Evolutionary conservation across 768 basidiomycete species (phyloP), one percentile per base, ranked within the genome.

Genomic region (Crepidotus variabilis): DNA sequence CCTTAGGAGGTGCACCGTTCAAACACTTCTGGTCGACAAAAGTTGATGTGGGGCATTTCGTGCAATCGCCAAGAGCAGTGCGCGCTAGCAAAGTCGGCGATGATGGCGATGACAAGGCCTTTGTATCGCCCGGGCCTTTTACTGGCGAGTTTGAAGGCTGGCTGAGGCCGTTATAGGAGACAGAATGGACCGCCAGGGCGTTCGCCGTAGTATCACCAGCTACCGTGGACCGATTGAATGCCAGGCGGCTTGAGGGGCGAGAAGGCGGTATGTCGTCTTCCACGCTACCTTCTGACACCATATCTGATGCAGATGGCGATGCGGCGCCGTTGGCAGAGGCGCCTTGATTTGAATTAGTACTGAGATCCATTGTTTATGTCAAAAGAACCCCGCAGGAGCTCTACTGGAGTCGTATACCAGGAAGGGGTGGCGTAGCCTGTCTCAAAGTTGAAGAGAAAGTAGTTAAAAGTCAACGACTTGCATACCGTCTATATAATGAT

Each of bases 241-340:
- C 78, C 7, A 82, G 71, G 47, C 78, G 78, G 59, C 78, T 84
- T 24, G 72, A 69, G 50, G 81, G 78, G 32, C 79, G 77, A 60
- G 70, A 67, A 28, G 28, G 28, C 33, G 78, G 77, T 46, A 55
- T 34, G 18, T 49, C 39, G 53, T 50, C 54, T 54, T 60, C n/a
- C 71, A 62, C 20, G 64, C 68, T 47, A 65, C 62, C 55, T 50
- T 59, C 23, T 32, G 55, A 47, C 33, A 50, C 59, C 56, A 57
- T 16, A 57, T 58, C 53, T 22, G 32, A 58, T 36, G 52, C 51
- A 45, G 49, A 45, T 33, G n/a, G 28, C 45, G 50, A 50, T 23
- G 50, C 56, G 56, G 54, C 43, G 47, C 54, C 62, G 55, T 52
- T 52, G 48, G 57, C 48, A 46, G 47, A 57, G 54, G 59, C 39